Percentiles rank a stretch among this genome's conserved stretches.
These are phyloP conservation scores for Aurifilum marmelostoma DNA, from an alignment of 2,329 filamentous ascomycete genomes.

Conservation along the genomic window DNA sequence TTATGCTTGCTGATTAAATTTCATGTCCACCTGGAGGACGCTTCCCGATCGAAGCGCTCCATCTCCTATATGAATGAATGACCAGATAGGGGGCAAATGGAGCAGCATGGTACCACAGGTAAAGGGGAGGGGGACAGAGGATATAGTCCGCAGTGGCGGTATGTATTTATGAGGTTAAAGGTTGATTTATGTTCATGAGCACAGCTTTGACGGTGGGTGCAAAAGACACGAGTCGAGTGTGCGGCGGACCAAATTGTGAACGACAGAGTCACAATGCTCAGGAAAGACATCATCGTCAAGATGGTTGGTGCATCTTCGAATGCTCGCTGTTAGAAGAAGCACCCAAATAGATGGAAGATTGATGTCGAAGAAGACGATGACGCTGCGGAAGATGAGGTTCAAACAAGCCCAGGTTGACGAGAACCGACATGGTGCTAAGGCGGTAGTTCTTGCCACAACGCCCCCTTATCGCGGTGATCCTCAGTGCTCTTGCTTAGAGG, in stretches of 20 bases:
- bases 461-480: neutral
- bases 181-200: neutral
- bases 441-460: neutral
- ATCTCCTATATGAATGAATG: constrained; percentile 8
- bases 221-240: neutral
- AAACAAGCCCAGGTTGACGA: neutral
- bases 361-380: neutral
- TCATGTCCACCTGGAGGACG: constrained; percentile 12
- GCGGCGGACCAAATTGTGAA: neutral
- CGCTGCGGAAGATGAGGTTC: too few species aligned
- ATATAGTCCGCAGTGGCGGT: constrained; percentile 8
- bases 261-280: neutral
- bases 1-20: constrained; percentile 15
- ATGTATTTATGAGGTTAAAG: constrained; percentile 9
- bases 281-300: neutral
- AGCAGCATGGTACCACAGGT: neutral
- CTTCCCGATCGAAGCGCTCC: neutral
- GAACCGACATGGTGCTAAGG: neutral
- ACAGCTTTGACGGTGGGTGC: neutral
- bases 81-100: constrained; percentile 14
- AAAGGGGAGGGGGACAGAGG: neutral
- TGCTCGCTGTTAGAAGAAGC: neutral
- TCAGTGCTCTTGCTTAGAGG: neutral
- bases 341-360: neutral
- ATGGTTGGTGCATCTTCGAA: neutral